Evolutionary conservation across 768 basidiomycete species (phyloP).

Genomic region (Kwoniella pini): DNA sequence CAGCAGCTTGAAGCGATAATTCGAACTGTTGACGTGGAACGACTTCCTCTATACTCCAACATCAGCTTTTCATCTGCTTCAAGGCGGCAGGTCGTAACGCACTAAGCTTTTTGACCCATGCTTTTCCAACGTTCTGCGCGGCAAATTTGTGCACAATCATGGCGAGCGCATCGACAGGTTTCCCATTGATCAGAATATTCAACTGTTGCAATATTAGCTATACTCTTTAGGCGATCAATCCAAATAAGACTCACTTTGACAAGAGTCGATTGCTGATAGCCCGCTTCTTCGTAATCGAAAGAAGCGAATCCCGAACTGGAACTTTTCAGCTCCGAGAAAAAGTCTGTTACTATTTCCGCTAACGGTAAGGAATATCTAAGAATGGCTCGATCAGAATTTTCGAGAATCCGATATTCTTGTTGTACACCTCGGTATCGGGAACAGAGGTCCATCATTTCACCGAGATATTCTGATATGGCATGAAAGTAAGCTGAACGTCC

Average conservation of each 20-base stretch:
- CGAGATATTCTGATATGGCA: slow-evolving; percentile 71
- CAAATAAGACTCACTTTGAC: slow-evolving; percentile 64
- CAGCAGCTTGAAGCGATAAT: slow-evolving; percentile 89
- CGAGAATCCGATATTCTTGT: slow-evolving; percentile 80
- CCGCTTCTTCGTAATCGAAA: slow-evolving; percentile 87
- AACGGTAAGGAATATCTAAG: slow-evolving; percentile 82
- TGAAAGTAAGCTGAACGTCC: neutral
- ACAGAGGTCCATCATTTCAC: slow-evolving; percentile 94
- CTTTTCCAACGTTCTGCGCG: slow-evolving; percentile 70
- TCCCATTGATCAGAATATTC: slow-evolving; percentile 82
- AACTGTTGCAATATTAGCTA: slow-evolving; percentile 61
- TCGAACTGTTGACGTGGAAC: slow-evolving; percentile 92
- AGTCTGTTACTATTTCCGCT: slow-evolving; percentile 86
- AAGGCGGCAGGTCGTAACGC: slow-evolving; percentile 7
- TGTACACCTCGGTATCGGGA: slow-evolving; percentile 79
- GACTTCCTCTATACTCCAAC: slow-evolving; percentile 63
- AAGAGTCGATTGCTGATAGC: slow-evolving; percentile 76
- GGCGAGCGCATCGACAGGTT: slow-evolving; percentile 89
- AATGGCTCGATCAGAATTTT: slow-evolving; percentile 66
- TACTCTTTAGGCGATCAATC: neutral
- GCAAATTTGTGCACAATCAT: slow-evolving; percentile 83
- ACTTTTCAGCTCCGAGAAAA: slow-evolving; percentile 92
- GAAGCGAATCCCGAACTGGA: slow-evolving; percentile 57
- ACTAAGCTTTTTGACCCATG: slow-evolving; percentile 93
- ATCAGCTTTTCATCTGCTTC: neutral